Base-by-base conservation (phyloP, 2,329 filamentous ascomycete species). In the Penicillium sp. region DNA sequence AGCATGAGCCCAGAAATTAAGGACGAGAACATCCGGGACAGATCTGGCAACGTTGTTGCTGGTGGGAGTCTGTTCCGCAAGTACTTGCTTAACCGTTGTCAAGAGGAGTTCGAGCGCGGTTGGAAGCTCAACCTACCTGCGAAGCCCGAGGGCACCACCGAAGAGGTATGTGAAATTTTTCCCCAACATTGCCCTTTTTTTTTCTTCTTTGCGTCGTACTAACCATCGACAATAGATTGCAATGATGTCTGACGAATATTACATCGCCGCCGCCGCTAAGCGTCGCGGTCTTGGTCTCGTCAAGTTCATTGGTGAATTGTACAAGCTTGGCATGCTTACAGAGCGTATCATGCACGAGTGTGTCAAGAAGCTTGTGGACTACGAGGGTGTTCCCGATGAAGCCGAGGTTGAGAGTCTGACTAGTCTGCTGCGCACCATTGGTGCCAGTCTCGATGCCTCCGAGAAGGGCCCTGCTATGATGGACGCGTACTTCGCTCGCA, bases 321-420 rank as follows among this genome's bases (percentile, higher is more conserved):
- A 95, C 83, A 99, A 97, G 80, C 84, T 99, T 53, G 86, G 87
- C 69, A 99, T 99, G 93, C 81, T 99, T 72, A 99, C 93, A 54
- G 89, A 96, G 72, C 88, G 92, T 70, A 99, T 99, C 75, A 99
- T 99, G 93, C 92, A 99, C 77, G 89, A 96, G 74, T 99, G 93
- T 80, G 90, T 99, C 25, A 86, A 90, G 76, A 95, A 95, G 74
- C 82, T 99, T 56, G 88, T 99, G 59, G 92, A 99, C 74, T 97
- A 95, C 72, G 87, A 92, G 66, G 90, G 89, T 54, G 77, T 89
- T 53, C 93, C 93, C 37, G 93, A 99, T 62, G 93, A 99, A 75
- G 88, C 92, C 46, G 91, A 96, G 71, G 87, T 99, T 53, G 93
- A 99, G 79, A 95, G 89, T 60, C 83, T 99, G 72, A 90, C 86